Percentiles rank a stretch among this genome's conserved stretches.
Evolutionary conservation across 805 yeast species (phyloP).

Genomic region (Ogataea salicorniae): DNA sequence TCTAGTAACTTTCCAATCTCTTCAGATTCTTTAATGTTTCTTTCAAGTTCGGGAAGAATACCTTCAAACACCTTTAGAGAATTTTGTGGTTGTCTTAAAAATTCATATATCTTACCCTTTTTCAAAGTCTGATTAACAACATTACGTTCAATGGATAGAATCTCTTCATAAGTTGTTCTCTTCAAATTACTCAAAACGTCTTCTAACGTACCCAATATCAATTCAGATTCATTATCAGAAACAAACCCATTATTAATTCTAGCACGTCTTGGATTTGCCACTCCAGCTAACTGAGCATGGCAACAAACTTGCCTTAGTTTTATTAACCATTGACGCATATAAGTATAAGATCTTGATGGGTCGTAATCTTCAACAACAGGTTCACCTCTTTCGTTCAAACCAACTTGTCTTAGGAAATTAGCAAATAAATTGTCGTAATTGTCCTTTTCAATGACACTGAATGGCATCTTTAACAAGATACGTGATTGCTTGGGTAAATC

Average conservation of each 20-base stretch:
- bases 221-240: constrained; percentile 10
- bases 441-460: constrained; percentile 80
- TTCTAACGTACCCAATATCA: constrained; percentile 47
- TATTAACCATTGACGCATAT: constrained; percentile 66
- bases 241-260: constrained; percentile 2
- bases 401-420: constrained; percentile 54
- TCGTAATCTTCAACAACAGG: constrained; percentile 48
- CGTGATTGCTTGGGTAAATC: constrained; percentile 74
- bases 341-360: constrained; percentile 36
- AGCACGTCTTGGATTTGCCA: constrained; percentile 4
- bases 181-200: constrained; percentile 66
- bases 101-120: constrained; percentile 68
- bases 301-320: constrained; percentile 76
- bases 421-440: constrained; percentile 63
- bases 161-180: constrained; percentile 46
- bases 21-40: constrained; percentile 14
- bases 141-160: constrained; percentile 44
- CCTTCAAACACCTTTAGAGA: constrained; percentile 46
- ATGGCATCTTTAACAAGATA: constrained; percentile 62
- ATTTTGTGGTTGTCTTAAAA: constrained; percentile 40
- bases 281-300: constrained; percentile 51
- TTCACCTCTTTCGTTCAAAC: constrained; percentile 45
- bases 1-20: neutral
- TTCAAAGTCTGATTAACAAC: constrained; percentile 43
- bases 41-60: constrained; percentile 33